Evolutionary conservation across 768 basidiomycete species (phyloP).

Genomic region (Tricholoma matsutake): DNA sequence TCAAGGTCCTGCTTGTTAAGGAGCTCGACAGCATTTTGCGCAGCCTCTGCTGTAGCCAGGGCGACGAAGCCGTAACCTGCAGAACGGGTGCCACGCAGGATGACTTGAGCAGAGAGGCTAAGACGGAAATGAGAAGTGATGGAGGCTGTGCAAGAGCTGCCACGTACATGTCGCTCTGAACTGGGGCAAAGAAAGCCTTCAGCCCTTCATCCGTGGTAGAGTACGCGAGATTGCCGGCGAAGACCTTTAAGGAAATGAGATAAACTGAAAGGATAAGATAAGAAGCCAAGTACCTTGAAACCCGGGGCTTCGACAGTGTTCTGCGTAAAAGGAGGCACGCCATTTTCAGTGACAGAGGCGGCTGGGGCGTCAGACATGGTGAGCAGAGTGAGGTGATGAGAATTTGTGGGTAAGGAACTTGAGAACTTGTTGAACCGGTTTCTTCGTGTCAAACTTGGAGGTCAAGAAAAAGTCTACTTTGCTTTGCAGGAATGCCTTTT

Average conservation of each 20-base stretch:
- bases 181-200: constrained; percentile 89
- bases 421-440: constrained; percentile 77
- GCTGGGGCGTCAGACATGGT: constrained; percentile 90
- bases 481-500: constrained; percentile 26
- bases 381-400: constrained; percentile 55
- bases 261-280: constrained; percentile 15
- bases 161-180: constrained; percentile 84
- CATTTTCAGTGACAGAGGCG: constrained; percentile 79
- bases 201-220: constrained; percentile 92
- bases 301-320: constrained; percentile 65
- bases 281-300: constrained; percentile 62
- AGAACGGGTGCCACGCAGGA: constrained; percentile 79
- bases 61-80: constrained; percentile 95
- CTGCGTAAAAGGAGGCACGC: constrained; percentile 79
- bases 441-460: constrained; percentile 81
- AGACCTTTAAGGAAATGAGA: constrained; percentile 57
- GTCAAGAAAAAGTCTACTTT: constrained; percentile 46
- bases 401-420: constrained; percentile 46
- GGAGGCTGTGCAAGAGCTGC: constrained; percentile 42
- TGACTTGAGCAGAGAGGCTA: constrained; percentile 83
- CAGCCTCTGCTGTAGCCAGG: constrained; percentile 75
- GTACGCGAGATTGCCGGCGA: constrained; percentile 95
- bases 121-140: constrained; percentile 21
- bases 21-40: constrained; percentile 78
- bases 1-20: constrained; percentile 90